Base-by-base conservation (phyloP, 352 stramenopile species). In the Phytopythium cucurbitacearum region DNA sequence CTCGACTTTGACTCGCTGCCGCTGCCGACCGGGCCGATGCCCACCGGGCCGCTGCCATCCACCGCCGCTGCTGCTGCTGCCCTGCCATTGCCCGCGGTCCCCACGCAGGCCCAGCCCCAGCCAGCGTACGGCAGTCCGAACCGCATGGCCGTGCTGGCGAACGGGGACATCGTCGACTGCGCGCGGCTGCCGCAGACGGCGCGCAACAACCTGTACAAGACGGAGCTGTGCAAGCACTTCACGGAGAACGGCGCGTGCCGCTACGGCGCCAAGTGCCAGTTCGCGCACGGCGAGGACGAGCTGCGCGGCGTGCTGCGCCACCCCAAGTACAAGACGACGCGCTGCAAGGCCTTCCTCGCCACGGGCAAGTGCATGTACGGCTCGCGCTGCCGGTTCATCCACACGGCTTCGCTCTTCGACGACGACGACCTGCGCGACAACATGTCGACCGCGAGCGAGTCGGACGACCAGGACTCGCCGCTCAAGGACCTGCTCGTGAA, bases 311-410 rank as follows among this genome's bases (percentile, higher is more conserved):
- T 96, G 16, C 67, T 94, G 49, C 84, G 86, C 41, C 87, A 96
- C 67, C 87, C 87, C 39, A 94, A 95, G 67, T 96, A 96, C 81
- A 96, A 96, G 74, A 96, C 87, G 11, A 92, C 85, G 35, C 85
- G 85, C 13, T 96, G 87, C 76, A 95, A 95, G 66, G 85, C 82
- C 38, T 96, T 90, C 59, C 43, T 91, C 55, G 77, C 71, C 16
- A 95, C 87, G 5, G 87, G 87, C 35, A 80, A 80, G 47, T 96
- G 87, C 66, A 87, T 89, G 69, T 96, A 96, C 61, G 87, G 85
- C 53, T 86, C 73, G 7, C 82, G 87, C 21, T 96, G 87, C 59
- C 82, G 87, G 41, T 96, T 96, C 59, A 94, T 96, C 42, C 87
- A 96, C 68, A 65, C 55, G 7, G 55, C 60, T 6, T 59, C 70